Evolutionary conservation across 2,329 filamentous ascomycete genomes (phyloP), one percentile per base, ranked within the genome.

Genomic region (Aquanectria penicillioides): DNA sequence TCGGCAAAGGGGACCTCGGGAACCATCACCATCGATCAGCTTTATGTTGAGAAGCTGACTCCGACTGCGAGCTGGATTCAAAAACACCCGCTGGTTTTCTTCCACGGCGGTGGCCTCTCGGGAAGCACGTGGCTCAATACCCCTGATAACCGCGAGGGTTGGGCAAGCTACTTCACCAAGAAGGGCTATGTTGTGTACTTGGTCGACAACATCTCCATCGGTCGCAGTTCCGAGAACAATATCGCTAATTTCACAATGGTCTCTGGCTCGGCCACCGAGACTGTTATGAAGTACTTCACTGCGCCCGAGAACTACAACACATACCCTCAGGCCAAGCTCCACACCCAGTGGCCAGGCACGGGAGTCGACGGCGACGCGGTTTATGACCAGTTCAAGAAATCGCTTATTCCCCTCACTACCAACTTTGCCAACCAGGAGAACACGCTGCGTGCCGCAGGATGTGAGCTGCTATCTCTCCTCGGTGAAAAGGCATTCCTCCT

Each of bases 111-210:
- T 3, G 63, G 63, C n/a, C 38, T 61, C 12, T 62, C 64, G 0
- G 64, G 60, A 10, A 65, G 58, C 26, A 66, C 54, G 4, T 66
- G 61, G 61, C 63, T 67, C 18, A 64, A 63, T 48, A 67, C 61
- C 0, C 63, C 64, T 0, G 64, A 66, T 9, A 47, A 47, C 0
- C 61, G 64, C 0, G 34, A 58, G 15, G 63, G 64, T 3, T 67
- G 64, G 64, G 64, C 64, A 6, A 60, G 55, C 23, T 63, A 67
- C 22, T 67, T 67, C 15, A 46, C 31, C 9, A 28, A 49, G 7
- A 46, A 59, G 6, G 61, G 63, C 2, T 57, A 66, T 12, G 37
- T 56, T 5, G 59, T 67, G 1, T 67, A 66, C 9, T 20, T 67
- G 1, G 49, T 61, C 1, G 63, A 67, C 15, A 55, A 64, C 8